These are phyloP conservation scores for Magnaporthiopsis incrustans DNA, from an alignment of 2,329 filamentous ascomycete species.

Conservation along the genomic window DNA sequence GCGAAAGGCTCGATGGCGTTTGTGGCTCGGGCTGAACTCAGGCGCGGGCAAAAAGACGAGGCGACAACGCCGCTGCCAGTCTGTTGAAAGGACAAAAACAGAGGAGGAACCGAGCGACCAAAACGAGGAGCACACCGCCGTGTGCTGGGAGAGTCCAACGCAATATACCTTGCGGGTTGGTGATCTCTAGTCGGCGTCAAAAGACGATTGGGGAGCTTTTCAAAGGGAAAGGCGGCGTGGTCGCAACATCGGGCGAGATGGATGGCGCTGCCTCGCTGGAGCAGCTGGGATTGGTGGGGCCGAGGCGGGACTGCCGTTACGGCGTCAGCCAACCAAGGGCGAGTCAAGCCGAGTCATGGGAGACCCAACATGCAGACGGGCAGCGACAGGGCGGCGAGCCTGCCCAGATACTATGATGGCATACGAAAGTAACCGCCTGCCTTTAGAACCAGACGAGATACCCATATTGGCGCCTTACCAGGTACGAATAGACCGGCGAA, in stretches of 20 bases:
- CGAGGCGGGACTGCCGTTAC: neutral
- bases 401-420: too few species aligned
- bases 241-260: conserved; percentile 1
- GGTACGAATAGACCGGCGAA: too few species aligned
- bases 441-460: too few species aligned
- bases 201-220: conserved; percentile 6
- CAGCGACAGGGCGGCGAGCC: too few species aligned
- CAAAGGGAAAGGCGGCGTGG: neutral
- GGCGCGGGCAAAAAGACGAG: neutral
- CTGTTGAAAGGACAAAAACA: neutral
- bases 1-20: neutral
- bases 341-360: neutral
- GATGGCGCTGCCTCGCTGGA: neutral
- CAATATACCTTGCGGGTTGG: conserved; percentile 3
- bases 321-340: neutral
- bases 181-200: conserved; percentile 7
- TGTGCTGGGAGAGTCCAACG: neutral
- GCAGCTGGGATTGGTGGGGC: neutral
- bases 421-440: too few species aligned
- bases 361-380: neutral
- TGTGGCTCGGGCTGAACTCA: neutral
- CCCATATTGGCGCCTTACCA: too few species aligned
- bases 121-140: neutral
- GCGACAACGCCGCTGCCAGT: neutral
- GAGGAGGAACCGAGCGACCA: neutral